A percentile compares a stretch with the other conserved stretches of the same genome.
Evolutionary conservation across 179 eudicot genomes (phyloP).

Genomic region (Heliamphora ciliata): DNA sequence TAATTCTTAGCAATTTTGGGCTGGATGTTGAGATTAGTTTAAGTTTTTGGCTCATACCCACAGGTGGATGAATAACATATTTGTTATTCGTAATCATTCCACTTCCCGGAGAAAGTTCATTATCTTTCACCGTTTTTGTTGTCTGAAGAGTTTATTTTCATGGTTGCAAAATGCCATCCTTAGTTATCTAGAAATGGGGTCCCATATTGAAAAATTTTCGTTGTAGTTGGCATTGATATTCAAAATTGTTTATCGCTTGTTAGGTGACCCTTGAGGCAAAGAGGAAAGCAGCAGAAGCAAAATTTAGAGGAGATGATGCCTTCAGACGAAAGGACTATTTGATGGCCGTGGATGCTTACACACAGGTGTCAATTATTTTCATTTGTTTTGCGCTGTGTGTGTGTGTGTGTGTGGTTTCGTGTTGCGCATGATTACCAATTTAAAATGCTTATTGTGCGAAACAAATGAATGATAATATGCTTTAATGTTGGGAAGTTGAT

Average conservation of each 20-base stretch:
- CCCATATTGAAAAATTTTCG: conserved; percentile 4
- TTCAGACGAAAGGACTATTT: conserved; percentile 59
- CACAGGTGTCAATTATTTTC: conserved; percentile 43
- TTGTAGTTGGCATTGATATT: not conserved
- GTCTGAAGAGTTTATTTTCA: not conserved
- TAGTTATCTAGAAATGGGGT: not conserved
- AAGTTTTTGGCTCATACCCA: not conserved
- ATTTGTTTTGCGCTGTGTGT: not conserved
- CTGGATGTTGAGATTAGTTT: not conserved
- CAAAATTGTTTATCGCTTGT: conserved; percentile 8
- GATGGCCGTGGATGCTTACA: conserved; percentile 75
- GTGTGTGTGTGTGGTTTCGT: no score
- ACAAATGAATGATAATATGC: conserved; percentile 1
- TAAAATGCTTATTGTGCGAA: not conserved
- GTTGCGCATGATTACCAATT: not conserved
- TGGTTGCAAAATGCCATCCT: not conserved
- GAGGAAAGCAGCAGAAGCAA: conserved; percentile 82
- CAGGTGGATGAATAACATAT: not conserved
- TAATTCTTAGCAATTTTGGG: not conserved
- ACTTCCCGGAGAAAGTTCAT: not conserved
- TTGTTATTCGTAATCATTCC: not conserved
- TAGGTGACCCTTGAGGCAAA: conserved; percentile 80
- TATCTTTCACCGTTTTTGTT: not conserved
- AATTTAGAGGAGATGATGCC: conserved; percentile 76
- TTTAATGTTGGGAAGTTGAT: not conserved